Evolutionary conservation across 169 alveolate species (phyloP), one percentile per base, ranked within the genome.

Genomic region (Babesia gibsoni): DNA sequence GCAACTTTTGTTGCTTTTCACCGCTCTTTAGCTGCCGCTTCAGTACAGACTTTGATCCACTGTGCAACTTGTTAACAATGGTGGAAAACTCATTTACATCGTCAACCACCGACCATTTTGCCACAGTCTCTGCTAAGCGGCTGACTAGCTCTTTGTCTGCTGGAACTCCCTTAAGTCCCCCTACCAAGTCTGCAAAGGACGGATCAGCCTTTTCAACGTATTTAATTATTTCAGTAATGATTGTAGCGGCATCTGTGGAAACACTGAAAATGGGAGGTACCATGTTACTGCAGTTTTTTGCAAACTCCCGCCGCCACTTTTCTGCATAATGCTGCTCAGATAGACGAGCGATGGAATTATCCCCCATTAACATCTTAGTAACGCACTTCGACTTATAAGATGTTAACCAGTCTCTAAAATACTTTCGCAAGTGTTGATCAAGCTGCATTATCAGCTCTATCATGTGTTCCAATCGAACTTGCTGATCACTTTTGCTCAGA

Each of bases 1-100:
- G 14, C 23, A 88, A 61, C 37, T 66, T 82, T 35, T 66, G 52
- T 59, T 84, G 63, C 63, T 73, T 66, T 22, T 52, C 67, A 45
- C 33, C 58, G 48, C 30, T 49, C 32, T 70, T 64, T 5, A 65
- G 29, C 7, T 81, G 85, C 48, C 52, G 41, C 39, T 52, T 36
- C 48, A 67, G 25, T 4, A 35, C 45, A 48, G 45, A 53, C 32
- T 61, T 63, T 35, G 78, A 84, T 41, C 72, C 52, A 33, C 30
- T 70, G 23, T 42, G 46, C 20, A 79, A 36, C 36, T 42, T 67
- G 1, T 41, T 41, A 33, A 65, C 42, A 12, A 79, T 23, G 1
- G 25, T 29, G 4, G 58, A 42, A 22, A 79, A 79, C 27, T 79
- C 88, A 23, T 79, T 54, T 0, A 79, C 52, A 25, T 66, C 79